Base-by-base conservation (phyloP, 768 basidiomycete genomes). In the Tricholoma sp. region DNA sequence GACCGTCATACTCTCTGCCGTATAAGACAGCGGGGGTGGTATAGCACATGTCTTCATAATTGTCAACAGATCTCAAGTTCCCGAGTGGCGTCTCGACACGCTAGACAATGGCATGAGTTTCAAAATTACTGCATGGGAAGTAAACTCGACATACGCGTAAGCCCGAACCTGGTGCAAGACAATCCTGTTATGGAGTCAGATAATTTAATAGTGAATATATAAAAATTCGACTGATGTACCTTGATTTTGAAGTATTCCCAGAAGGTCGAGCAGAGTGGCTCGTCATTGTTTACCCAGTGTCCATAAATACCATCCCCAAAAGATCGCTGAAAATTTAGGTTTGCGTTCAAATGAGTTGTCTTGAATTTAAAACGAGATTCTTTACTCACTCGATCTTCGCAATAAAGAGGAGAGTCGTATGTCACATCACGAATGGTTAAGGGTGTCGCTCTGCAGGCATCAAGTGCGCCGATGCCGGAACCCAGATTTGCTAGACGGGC, bases 401-500 rank as follows among this genome's bases (percentile, higher is more conserved):
- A 65, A n/a, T 22, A 43, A 49, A 52, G n/a, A 4, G 64, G 64
- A 1, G 39, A 41, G 22, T 59, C 35, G 24, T 60, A 65, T 5
- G 58, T 56, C 16, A 60, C 49, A 11, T 53, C 61, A 31, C 62
- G 61, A 18, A 65, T 55, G 37, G 59, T 62, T 0, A 63, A 50
- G 1, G 60, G 51, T 5, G 60, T 65, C 0, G 50, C 46, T 54
- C 46, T 63, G 59, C 64, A 65, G 14, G 64, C 62, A 3, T 60
- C 61, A 45, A 65, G 51, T n/a, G 34, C 46, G 41, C 63, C 53
- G 6, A 65, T 52, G 19, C 59, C 58, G 12, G 55, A 29, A 4
- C 39, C 45, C 2, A 65, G 50, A 21, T 65, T 65, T 3, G 52
- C 55, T 4, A 65, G 59, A 1, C 51, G 46, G 16, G 62, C 64